Evolutionary conservation across 2,329 filamentous ascomycete species (phyloP).

Genomic region (Diaporthe humulicola): DNA sequence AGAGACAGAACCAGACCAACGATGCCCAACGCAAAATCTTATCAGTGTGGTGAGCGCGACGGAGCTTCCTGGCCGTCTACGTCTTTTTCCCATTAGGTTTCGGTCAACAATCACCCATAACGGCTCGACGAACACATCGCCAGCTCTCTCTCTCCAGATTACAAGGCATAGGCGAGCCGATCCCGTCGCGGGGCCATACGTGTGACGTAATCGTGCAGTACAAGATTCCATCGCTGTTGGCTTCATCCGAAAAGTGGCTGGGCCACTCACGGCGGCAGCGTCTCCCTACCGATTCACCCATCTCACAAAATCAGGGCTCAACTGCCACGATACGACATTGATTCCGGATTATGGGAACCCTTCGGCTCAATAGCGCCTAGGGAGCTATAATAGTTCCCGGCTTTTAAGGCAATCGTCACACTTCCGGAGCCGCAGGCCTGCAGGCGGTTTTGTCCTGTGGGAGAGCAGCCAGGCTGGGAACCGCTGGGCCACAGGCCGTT

Average conservation of each 20-base stretch:
- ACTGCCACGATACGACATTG: slow-evolving; percentile 17
- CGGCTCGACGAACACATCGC: not conserved
- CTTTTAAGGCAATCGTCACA: slow-evolving; percentile 18
- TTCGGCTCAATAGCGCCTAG: slow-evolving; percentile 18
- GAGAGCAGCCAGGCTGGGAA: not conserved
- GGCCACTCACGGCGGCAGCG: not conserved
- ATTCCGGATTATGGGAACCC: slow-evolving; percentile 28
- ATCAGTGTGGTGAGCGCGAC: not conserved
- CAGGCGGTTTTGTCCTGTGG: not conserved
- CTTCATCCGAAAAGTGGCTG: slow-evolving; percentile 14
- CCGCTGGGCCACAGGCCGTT: no score
- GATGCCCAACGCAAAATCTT: slow-evolving; percentile 15
- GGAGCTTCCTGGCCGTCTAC: not conserved
- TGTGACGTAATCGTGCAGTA: slow-evolving; percentile 26
- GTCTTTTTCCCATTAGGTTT: not conserved
- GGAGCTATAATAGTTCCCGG: slow-evolving; percentile 26
- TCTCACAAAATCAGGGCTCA: slow-evolving; percentile 13
- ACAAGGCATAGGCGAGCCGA: not conserved
- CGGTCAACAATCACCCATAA: not conserved
- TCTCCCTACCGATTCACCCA: not conserved
- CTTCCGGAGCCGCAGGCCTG: not conserved
- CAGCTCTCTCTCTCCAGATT: not conserved
- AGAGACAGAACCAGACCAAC: not conserved
- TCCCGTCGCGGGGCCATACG: slow-evolving; percentile 12
- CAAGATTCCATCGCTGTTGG: not conserved